Conservation (phyloP, 164 flowering plant genomes). For the Umbellularia californica region DNA sequence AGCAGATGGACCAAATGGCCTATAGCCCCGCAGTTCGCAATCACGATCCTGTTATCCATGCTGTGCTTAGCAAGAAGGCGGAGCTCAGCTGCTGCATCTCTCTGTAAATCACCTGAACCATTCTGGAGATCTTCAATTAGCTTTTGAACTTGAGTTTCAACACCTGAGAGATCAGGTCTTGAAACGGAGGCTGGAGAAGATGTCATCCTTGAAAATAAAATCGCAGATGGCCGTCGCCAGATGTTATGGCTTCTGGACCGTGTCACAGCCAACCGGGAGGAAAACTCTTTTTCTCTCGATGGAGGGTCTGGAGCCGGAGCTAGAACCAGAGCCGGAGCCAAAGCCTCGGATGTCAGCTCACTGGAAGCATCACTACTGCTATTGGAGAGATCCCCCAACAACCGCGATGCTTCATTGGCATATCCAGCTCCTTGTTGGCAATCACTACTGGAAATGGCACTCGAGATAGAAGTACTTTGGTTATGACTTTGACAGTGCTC, state of each 20-base stretch:
- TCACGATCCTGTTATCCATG: slow-evolving; percentile 74
- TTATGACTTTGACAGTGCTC: slow-evolving; percentile 7
- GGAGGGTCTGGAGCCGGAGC: slow-evolving; percentile 24
- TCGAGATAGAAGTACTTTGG: slow-evolving; percentile 13
- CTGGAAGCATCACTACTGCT: slow-evolving; percentile 66
- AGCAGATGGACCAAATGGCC: slow-evolving; percentile 67
- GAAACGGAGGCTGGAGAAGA: slow-evolving; percentile 52
- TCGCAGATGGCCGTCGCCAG: slow-evolving; percentile 76
- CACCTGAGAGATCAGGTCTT: slow-evolving; percentile 56
- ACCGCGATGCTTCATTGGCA: slow-evolving; percentile 33
- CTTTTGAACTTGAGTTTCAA: slow-evolving; percentile 62
- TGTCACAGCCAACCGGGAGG: slow-evolving; percentile 36
- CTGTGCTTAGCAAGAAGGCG: slow-evolving; percentile 78
- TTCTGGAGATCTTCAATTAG: slow-evolving; percentile 41
- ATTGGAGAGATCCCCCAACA: slow-evolving; percentile 32
- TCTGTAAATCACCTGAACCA: slow-evolving; percentile 41
- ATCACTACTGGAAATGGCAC: slow-evolving; percentile 11
- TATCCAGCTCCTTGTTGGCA: slow-evolving; percentile 3
- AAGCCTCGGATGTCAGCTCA: slow-evolving; percentile 45
- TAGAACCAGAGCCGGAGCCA: slow-evolving; percentile 25
- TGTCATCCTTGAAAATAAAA: slow-evolving; percentile 54
- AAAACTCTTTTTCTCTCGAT: slow-evolving; percentile 50
- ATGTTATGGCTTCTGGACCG: slow-evolving; percentile 58
- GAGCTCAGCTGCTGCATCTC: slow-evolving; percentile 91
- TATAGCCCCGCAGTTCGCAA: slow-evolving; percentile 93